Base-by-base conservation (phyloP, 805 yeast species). In the Cyberlindnera maclurae region DNA sequence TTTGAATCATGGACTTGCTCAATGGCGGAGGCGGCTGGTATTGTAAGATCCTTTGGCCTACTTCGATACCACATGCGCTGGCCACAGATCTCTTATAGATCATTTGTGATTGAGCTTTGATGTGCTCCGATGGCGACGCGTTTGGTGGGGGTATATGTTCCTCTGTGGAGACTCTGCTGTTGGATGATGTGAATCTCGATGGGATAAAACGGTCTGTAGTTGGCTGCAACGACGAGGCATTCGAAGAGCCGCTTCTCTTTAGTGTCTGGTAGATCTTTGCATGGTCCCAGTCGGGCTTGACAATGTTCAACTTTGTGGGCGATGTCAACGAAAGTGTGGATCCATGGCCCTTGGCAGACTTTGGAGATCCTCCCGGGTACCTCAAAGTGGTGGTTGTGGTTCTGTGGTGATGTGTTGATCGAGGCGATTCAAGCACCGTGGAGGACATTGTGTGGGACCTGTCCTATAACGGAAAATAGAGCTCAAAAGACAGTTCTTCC, bases 11-110 rank as follows among this genome's bases (percentile, higher is more conserved):
- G 15, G 51, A 43, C 44, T 52, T 53, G 26, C 55, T 42, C 38
- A 49, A 82, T 3, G 97, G 97, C 9, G 96, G 87, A 15, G 71
- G 63, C n/a, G 93, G 94, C 58, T 85, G 82, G 60, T 83, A 90
- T 51, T 86, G 88, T 42, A 90, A 64, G 29, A 93, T 85, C 46
- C 96, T 69, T 45, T 85, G 82, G 44, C 86, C 82, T 52, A 84
- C 74, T 41, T 83, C 81, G 36, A 88, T 67, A 0, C 98, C 97
- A 59, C 97, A 90, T 0, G 97, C 97, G 55, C 83, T 83, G 0
- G 97, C 97, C 2, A 90, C 95, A 20, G 86, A 80, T 51, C 77
- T 76, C 57, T 82, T 82, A 54, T 85, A 86, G 6, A 65, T 65
- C 31, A 58, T 50, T 38, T 63, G 63, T 6, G 70, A 65, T 44